Conservation (phyloP, 495 filamentous ascomycete genomes). For the Penicillium pancosmium region DNA sequence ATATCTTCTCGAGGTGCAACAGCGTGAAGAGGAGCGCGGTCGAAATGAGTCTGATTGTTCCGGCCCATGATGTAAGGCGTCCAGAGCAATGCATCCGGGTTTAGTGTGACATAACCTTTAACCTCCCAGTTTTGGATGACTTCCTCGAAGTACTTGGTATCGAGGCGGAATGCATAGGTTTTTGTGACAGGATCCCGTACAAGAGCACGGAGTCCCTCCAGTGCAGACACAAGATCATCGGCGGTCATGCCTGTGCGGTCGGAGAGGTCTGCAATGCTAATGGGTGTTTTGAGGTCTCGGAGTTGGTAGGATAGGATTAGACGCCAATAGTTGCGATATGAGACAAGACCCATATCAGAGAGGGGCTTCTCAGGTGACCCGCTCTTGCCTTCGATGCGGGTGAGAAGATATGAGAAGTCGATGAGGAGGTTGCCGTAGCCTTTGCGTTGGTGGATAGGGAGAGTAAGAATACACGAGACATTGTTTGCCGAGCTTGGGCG, state of each 20-base stretch:
- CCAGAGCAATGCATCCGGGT: conserved; percentile 83
- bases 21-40: conserved; percentile 80
- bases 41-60: conserved; percentile 79
- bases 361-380: conserved; percentile 97
- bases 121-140: conserved; percentile 85
- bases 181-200: conserved; percentile 88
- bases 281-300: conserved; percentile 60
- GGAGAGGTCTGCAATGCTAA: conserved; percentile 80
- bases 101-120: conserved; percentile 84
- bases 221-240: conserved; percentile 90
- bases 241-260: conserved; percentile 93
- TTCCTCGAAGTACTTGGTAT: conserved; percentile 77
- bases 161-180: conserved; percentile 84
- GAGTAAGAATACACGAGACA: conserved; percentile 92
- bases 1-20: conserved; percentile 77
- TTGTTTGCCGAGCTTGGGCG: conserved; percentile 94
- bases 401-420: conserved; percentile 96
- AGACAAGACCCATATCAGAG: conserved; percentile 96
- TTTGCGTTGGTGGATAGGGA: conserved; percentile 95
- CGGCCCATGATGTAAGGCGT: conserved; percentile 97
- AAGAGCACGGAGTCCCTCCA: conserved; percentile 86
- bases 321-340: conserved; percentile 96
- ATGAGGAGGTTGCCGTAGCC: conserved; percentile 96
- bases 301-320: conserved; percentile 83
- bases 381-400: conserved; percentile 88